Evolutionary conservation across 176 grass and related monocot genomes (phyloP).

Genomic region (Eleusine coracana): DNA sequence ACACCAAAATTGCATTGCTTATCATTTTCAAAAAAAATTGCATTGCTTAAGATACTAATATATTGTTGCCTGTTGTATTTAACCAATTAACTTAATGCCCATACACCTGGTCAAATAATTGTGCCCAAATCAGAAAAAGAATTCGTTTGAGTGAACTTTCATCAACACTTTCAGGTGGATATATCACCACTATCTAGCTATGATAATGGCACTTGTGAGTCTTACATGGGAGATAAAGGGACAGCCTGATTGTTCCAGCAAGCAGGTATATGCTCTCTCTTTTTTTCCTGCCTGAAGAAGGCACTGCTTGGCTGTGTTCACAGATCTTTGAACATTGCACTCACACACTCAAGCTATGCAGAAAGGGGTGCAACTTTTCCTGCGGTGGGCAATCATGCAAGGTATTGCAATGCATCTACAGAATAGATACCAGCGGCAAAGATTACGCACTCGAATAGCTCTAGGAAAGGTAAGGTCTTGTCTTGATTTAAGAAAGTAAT

Average conservation of each 20-base stretch:
- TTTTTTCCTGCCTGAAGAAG: background rate
- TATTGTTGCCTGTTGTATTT: background rate
- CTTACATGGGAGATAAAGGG: slow-evolving; percentile 98
- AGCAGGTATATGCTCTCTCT: slow-evolving; percentile 62
- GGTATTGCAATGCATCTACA: slow-evolving; percentile 98
- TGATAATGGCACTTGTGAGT: slow-evolving; percentile 95
- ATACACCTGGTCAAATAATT: background rate
- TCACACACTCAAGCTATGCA: slow-evolving; percentile 38
- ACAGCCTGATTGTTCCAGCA: slow-evolving; percentile 85
- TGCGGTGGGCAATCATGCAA: slow-evolving; percentile 97
- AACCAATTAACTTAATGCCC: background rate
- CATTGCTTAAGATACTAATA: slow-evolving; percentile 2
- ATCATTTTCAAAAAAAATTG: no score
- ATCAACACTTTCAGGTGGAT: slow-evolving; percentile 75
- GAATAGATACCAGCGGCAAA: slow-evolving; percentile 97
- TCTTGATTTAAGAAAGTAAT: slow-evolving; percentile 16
- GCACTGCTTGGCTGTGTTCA: background rate
- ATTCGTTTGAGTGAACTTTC: background rate
- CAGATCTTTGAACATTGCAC: slow-evolving; percentile 17
- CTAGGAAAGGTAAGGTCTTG: slow-evolving; percentile 77
- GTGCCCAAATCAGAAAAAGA: background rate
- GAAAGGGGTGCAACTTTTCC: slow-evolving; percentile 92
- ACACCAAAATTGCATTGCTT: slow-evolving; percentile 19
- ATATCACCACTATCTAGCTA: slow-evolving; percentile 97
- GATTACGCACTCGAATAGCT: slow-evolving; percentile 95